Percentiles rank a stretch among this genome's conserved stretches.
Evolutionary conservation across 2,329 filamentous ascomycete genomes (phyloP).

Genomic region (Hymenoscyphus scutula): DNA sequence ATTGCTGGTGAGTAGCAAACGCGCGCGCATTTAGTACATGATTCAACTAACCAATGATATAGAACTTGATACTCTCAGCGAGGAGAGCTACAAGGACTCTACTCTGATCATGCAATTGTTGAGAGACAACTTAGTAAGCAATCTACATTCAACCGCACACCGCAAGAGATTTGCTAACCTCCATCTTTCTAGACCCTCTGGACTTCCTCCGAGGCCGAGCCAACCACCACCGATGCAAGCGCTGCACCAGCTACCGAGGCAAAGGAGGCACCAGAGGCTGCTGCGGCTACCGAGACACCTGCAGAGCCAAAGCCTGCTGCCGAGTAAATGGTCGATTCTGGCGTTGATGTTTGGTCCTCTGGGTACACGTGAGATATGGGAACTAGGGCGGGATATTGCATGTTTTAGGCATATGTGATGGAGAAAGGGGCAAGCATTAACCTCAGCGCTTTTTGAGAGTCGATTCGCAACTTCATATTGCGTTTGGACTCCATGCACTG

Average conservation of each 20-base stretch:
- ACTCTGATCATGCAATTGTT: constrained; percentile 99
- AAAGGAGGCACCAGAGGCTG: constrained; percentile 50
- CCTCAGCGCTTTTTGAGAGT: constrained; percentile 32
- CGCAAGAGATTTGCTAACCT: constrained; percentile 4
- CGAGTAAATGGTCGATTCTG: constrained; percentile 34
- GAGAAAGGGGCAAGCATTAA: constrained; percentile 24
- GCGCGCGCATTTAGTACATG: neutral
- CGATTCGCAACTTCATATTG: constrained; percentile 33
- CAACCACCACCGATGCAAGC: constrained; percentile 57
- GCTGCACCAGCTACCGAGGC: constrained; percentile 54
- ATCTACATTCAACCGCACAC: neutral
- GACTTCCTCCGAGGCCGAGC: constrained; percentile 97
- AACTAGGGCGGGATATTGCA: constrained; percentile 33
- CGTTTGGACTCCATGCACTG: constrained; percentile 36
- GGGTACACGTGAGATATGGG: constrained; percentile 32
- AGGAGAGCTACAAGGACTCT: constrained; percentile 98
- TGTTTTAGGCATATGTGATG: constrained; percentile 30
- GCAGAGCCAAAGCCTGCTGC: constrained; percentile 35
- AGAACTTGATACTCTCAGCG: constrained; percentile 91
- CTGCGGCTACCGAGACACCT: constrained; percentile 42
- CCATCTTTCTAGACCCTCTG: constrained; percentile 74
- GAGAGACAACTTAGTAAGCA: constrained; percentile 76
- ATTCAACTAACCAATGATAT: constrained; percentile 12
- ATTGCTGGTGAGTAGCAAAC: constrained; percentile 68
- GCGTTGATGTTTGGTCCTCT: constrained; percentile 36